These are phyloP conservation scores for Metarhizium guizhouense DNA, from an alignment of 2,329 filamentous ascomycete species.

Conservation along the genomic window DNA sequence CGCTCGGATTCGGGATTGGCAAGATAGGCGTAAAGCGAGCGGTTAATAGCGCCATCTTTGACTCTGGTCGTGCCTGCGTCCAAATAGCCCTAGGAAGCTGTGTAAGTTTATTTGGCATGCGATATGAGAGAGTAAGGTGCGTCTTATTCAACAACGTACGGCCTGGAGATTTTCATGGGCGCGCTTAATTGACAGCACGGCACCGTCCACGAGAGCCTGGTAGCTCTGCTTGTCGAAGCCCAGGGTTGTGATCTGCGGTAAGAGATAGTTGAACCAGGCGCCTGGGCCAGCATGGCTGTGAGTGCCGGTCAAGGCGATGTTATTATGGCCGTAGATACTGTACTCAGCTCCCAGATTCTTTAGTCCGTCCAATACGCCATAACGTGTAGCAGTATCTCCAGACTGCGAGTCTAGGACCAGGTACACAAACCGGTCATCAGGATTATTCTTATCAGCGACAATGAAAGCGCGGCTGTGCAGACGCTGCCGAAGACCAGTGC, in stretches of 20 bases:
- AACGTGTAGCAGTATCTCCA: constrained; percentile 79
- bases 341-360: constrained; percentile 62
- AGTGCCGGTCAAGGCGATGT: constrained; percentile 83
- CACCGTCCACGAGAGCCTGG: constrained; percentile 78
- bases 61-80: constrained; percentile 62
- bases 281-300: constrained; percentile 89
- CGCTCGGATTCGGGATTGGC: constrained; percentile 75
- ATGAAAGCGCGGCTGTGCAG: constrained; percentile 88
- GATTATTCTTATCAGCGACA: constrained; percentile 57
- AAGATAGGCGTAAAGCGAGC: constrained; percentile 80
- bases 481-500: constrained; percentile 76
- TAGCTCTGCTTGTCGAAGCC: constrained; percentile 86
- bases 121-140: neutral
- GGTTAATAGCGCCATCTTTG: constrained; percentile 73
- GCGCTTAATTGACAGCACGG: constrained; percentile 68
- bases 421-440: constrained; percentile 72
- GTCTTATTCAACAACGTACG: constrained; percentile 16
- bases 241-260: constrained; percentile 81
- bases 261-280: constrained; percentile 88
- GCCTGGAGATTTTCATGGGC: constrained; percentile 54
- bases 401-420: constrained; percentile 79
- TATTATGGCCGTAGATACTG: constrained; percentile 65
- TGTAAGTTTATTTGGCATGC: neutral
- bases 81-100: constrained; percentile 47
- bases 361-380: constrained; percentile 76